Evolutionary conservation across 371 early-diverging fungal genomes (phyloP), one percentile per base, ranked within the genome.

Genomic region (Mucor mucedo): DNA sequence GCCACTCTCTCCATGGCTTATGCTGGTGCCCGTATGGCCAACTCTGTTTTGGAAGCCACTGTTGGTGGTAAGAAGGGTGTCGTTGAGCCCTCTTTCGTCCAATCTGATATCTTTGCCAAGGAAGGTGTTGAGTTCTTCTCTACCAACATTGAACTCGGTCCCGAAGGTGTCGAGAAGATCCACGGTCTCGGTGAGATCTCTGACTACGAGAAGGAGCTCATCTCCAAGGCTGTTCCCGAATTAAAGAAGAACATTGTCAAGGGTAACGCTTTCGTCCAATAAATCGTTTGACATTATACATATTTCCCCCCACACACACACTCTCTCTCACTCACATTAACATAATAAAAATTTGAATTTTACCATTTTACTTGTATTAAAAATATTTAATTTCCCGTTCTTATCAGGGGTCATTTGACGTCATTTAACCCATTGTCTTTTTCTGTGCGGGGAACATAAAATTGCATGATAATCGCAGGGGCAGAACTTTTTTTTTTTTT

Each of bases 1-100:
- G 98, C 99, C 62, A 99, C 99, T 58, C 90, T 99, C 55, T 95
- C 96, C 65, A 98, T 99, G 99, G 99, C 99, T 30, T 96, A 85
- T 68, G 98, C 99, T 63, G 99, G 97, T 70, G 95, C 96, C 30
- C 93, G 94, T 69, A 97, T 99, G 83, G 92, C 94, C 71, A 90
- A 91, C 88, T 89, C 95, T 40, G 87, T 99, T 60, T 83, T 99
- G 62, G 90, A 92, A 55, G 99, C 97, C 68, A 79, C 84, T 61
- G 90, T 93, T 45, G 84, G 83, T 69, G 90, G 95, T 68, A 91
- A 93, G 88, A 86, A 91, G 79, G 92, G 91, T 67, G 80, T 98
- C 68, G 84, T 90, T 58, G 99, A 99, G 79, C 94, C 96, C 81
- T 90, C 98, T 35, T 99, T 88, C 70, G 93, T 99, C 76, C 78